These are phyloP conservation scores for Hypoxylon sp. DNA, from an alignment of 2,329 filamentous ascomycete genomes.

Conservation along the genomic window DNA sequence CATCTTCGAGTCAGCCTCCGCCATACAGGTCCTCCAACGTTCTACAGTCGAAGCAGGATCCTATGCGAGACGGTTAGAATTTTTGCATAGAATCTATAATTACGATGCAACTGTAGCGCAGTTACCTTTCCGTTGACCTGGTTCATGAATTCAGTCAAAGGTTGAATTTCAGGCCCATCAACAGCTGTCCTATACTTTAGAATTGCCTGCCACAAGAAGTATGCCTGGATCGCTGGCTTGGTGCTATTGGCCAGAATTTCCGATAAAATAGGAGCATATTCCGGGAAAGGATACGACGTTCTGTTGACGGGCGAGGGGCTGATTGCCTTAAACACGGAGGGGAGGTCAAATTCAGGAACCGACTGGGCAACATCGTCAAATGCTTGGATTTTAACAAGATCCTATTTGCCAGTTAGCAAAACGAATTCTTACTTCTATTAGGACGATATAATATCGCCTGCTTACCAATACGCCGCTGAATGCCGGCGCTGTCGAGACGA, in stretches of 20 bases:
- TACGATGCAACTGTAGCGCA: background rate
- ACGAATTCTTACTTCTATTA: background rate
- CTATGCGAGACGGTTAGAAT: slow-evolving; percentile 16
- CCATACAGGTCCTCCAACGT: slow-evolving; percentile 24
- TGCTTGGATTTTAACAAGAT: background rate
- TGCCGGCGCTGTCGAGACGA: background rate
- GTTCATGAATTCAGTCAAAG: slow-evolving; percentile 9
- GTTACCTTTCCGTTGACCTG: slow-evolving; percentile 2
- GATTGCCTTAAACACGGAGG: slow-evolving; percentile 19
- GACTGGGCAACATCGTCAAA: slow-evolving; percentile 21
- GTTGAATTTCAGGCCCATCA: slow-evolving; percentile 22
- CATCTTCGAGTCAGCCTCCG: slow-evolving; percentile 15
- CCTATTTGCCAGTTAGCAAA: slow-evolving; percentile 18
- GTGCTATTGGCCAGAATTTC: slow-evolving; percentile 23
- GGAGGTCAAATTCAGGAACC: slow-evolving; percentile 27
- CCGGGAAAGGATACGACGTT: slow-evolving; percentile 8
- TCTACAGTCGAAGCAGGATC: background rate
- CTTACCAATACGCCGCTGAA: background rate
- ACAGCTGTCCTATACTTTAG: background rate
- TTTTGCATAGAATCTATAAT: background rate
- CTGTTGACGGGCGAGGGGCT: slow-evolving; percentile 22
- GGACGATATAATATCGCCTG: background rate
- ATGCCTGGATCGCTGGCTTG: slow-evolving; percentile 25
- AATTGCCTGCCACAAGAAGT: slow-evolving; percentile 32
- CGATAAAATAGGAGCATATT: slow-evolving; percentile 25